These are phyloP conservation scores for Gastrolobium villosum DNA, from an alignment of 306 rosid species.

Conservation along the genomic window DNA sequence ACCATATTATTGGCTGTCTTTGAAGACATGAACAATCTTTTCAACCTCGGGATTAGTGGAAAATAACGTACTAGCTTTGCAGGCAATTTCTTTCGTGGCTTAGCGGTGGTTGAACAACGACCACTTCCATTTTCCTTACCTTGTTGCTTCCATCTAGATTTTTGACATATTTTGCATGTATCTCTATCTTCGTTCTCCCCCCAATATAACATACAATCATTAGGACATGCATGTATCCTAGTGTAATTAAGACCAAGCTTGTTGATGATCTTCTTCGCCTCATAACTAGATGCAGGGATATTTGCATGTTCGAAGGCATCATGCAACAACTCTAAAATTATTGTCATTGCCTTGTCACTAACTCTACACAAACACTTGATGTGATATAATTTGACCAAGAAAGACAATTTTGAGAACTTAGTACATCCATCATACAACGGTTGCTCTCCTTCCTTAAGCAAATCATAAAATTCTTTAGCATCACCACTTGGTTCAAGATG, in stretches of 20 bases:
- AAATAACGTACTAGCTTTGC: neutral
- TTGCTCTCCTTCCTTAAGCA: neutral
- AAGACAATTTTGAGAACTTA: neutral
- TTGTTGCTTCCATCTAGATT: neutral
- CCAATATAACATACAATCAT: conserved; percentile 15
- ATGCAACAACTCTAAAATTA: conserved; percentile 4
- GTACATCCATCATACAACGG: neutral
- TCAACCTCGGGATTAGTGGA: neutral
- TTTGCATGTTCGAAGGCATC: conserved; percentile 22
- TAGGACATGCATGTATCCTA: neutral
- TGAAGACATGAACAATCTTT: neutral
- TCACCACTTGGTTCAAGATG: neutral
- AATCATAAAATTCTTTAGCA: neutral
- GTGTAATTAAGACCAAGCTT: neutral
- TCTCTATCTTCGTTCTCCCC: neutral
- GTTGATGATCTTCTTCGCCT: neutral
- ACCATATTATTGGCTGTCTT: neutral
- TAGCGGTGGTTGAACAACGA: neutral
- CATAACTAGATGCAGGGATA: neutral
- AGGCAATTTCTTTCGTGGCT: neutral
- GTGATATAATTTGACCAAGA: no score
- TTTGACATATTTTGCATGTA: neutral
- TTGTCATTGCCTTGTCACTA: neutral
- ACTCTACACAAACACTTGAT: neutral
- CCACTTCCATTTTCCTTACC: neutral